Percentiles rank a stretch among this genome's conserved stretches.
phyloP scores from a whole-genome alignment of 257 asterid genomes.

The Cruciata laevipes region DNA sequence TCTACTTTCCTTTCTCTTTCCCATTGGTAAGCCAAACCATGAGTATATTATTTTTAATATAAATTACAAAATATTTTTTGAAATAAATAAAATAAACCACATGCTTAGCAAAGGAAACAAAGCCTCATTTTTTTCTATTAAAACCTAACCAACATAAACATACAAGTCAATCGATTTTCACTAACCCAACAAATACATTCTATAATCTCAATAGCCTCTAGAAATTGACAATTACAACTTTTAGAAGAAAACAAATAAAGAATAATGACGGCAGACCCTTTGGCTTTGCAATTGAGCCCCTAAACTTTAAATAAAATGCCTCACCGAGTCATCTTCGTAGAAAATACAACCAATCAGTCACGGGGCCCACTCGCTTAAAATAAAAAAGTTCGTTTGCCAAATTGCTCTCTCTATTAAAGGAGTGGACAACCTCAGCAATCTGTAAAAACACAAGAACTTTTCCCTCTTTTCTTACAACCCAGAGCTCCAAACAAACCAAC shows the following conservation, averaged over 20 bases:
- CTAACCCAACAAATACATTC: background rate
- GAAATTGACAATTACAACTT: constrained; percentile 1
- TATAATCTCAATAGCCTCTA: background rate
- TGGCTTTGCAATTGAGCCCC: background rate
- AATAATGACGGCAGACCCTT: background rate
- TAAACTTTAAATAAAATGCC: background rate
- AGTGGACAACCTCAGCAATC: constrained; percentile 7
- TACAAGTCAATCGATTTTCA: background rate
- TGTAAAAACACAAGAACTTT: background rate
- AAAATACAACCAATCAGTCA: constrained; percentile 2
- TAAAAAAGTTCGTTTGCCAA: background rate
- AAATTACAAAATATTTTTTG: too few relatives aligned
- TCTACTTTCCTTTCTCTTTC: too few relatives aligned
- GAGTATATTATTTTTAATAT: too few relatives aligned
- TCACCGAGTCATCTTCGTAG: constrained; percentile 6
- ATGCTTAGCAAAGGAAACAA: background rate
- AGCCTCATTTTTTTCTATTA: background rate
- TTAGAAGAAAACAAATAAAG: background rate
- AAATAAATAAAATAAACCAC: background rate
- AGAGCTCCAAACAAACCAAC: background rate
- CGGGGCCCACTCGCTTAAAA: background rate
- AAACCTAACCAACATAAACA: background rate
- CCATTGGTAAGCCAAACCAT: too few relatives aligned
- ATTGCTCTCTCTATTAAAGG: constrained; percentile 7
- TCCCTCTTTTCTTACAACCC: background rate